These are phyloP conservation scores for Diaporthe ampelina DNA, from an alignment of 2,329 filamentous ascomycete genomes.

Conservation along the genomic window DNA sequence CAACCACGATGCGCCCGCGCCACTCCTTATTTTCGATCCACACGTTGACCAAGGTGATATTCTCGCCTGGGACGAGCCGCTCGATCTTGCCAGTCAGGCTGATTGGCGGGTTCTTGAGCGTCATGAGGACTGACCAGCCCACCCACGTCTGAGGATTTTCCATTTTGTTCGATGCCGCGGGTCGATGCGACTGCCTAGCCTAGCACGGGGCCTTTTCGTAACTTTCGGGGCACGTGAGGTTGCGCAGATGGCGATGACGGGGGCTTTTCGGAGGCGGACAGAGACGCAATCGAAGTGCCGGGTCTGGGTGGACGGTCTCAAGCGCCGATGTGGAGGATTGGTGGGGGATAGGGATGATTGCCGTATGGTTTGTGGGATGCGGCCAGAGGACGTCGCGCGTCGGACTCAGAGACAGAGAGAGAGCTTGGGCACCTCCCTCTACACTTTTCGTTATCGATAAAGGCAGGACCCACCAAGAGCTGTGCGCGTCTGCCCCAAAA, in stretches of 20 bases:
- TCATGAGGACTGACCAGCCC: constrained; percentile 38
- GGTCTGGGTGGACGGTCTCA: constrained; percentile 20
- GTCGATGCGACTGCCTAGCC: constrained; percentile 20
- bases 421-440: constrained; percentile 32
- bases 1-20: constrained; percentile 34
- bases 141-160: constrained; percentile 31
- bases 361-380: constrained; percentile 30
- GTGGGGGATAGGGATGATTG: constrained; percentile 8
- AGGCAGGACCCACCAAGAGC: constrained; percentile 26
- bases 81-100: constrained; percentile 41
- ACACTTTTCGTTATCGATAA: constrained; percentile 43
- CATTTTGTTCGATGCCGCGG: constrained; percentile 19
- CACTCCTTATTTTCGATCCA: constrained; percentile 38
- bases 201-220: background rate
- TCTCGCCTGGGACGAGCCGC: constrained; percentile 37
- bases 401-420: background rate
- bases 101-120: constrained; percentile 39
- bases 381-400: constrained; percentile 18
- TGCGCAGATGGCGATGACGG: background rate
- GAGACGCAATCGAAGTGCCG: background rate
- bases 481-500: background rate
- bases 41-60: constrained; percentile 37
- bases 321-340: constrained; percentile 15
- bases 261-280: background rate
- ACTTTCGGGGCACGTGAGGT: constrained; percentile 11